Conservation (phyloP, 2,329 filamentous ascomycete species). For the Aspergillus ruber region DNA sequence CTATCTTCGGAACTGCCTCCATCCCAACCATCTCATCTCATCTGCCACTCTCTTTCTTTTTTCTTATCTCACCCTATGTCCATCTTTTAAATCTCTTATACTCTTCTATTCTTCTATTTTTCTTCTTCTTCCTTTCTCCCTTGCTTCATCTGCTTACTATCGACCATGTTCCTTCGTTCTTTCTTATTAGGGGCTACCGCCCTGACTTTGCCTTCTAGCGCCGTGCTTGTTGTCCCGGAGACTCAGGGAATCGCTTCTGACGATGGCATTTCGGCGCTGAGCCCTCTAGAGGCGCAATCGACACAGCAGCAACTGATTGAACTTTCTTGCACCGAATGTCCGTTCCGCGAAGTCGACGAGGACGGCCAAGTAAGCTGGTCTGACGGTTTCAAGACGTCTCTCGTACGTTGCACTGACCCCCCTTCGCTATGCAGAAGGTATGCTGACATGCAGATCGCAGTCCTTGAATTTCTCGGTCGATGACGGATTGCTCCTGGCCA, state of each 20-base stretch:
- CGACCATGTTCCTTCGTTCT: conserved; percentile 31
- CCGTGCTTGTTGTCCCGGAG: conserved; percentile 35
- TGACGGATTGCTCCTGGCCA: conserved; percentile 29
- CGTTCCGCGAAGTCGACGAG: conserved; percentile 26
- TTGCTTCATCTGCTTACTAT: neutral
- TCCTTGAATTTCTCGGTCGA: conserved; percentile 31
- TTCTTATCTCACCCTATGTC: conserved; percentile 1
- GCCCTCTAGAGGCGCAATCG: conserved; percentile 20
- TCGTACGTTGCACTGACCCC: conserved; percentile 23
- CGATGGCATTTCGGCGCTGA: conserved; percentile 16
- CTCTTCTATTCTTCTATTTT: neutral
- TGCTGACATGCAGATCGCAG: conserved; percentile 14
- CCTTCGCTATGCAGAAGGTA: neutral
- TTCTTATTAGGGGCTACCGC: conserved; percentile 28
- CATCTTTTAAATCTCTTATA: neutral
- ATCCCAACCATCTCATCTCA: neutral
- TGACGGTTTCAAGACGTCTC: conserved; percentile 28
- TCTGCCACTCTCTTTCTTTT: neutral
- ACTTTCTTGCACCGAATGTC: conserved; percentile 34
- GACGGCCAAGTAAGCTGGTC: conserved; percentile 27
- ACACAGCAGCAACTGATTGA: conserved; percentile 23
- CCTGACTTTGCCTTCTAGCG: conserved; percentile 29
- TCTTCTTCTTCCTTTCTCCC: neutral
- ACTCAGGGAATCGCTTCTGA: conserved; percentile 17
- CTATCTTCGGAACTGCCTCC: neutral